Conservation (phyloP, 495 filamentous ascomycete species). For the Margaritispora aquatica region DNA sequence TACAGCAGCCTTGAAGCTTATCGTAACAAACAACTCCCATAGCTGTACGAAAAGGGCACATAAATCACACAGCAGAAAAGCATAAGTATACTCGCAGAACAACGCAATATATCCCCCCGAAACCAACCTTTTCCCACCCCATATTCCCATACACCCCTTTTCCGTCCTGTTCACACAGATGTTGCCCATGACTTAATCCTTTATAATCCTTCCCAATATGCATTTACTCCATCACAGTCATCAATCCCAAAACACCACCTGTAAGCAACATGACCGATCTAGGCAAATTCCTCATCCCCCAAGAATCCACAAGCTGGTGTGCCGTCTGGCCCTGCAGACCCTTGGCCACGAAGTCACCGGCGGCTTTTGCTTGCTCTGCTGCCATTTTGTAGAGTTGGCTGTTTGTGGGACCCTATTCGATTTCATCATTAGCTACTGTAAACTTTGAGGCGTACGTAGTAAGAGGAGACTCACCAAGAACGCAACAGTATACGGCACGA, state of each 20-base stretch:
- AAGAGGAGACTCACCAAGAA: slow-evolving; percentile 32
- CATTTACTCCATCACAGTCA: slow-evolving; percentile 6
- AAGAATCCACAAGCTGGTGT: slow-evolving; percentile 45
- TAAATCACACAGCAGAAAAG: too few species aligned
- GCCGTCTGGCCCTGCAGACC: slow-evolving; percentile 31
- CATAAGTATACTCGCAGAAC: too few species aligned
- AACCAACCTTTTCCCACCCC: too few species aligned
- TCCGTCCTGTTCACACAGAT: too few species aligned
- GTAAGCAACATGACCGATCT: slow-evolving; percentile 29
- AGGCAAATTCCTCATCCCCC: slow-evolving; percentile 48
- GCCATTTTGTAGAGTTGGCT: slow-evolving; percentile 30
- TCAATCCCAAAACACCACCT: slow-evolving; percentile 7
- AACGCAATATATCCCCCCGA: background rate
- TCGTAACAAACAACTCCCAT: too few species aligned
- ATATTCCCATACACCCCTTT: too few species aligned
- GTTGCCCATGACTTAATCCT: background rate
- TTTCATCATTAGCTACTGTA: too few species aligned
- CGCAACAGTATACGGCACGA: slow-evolving; percentile 44
- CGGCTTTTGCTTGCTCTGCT: slow-evolving; percentile 2
- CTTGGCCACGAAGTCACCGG: slow-evolving; percentile 25
- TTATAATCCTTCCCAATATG: background rate
- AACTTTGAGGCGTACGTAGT: background rate
- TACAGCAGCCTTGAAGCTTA: too few species aligned
- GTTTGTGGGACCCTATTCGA: slow-evolving; percentile 38
- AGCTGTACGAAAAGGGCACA: too few species aligned